Conservation (phyloP, 148 eudicot genomes). For the Camellia granthamiana region DNA sequence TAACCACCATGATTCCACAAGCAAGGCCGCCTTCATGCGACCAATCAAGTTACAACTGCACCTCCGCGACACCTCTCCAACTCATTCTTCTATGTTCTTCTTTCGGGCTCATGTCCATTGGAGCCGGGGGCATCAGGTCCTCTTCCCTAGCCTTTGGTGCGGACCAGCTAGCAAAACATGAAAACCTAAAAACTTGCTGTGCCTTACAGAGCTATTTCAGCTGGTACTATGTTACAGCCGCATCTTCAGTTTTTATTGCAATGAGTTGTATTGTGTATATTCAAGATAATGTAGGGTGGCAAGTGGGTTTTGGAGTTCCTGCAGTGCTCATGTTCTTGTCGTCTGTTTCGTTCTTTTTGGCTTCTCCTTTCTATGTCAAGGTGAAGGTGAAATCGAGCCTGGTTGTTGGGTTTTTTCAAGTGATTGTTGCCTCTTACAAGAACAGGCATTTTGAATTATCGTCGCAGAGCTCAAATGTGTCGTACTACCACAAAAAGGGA, state of each 20-base stretch:
- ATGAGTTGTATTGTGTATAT: slow-evolving; percentile 51
- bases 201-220: slow-evolving; percentile 41
- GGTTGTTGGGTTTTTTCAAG: slow-evolving; percentile 41
- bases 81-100: slow-evolving; percentile 28
- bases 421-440: slow-evolving; percentile 41
- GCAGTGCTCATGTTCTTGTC: slow-evolving; percentile 44
- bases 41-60: slow-evolving; percentile 26
- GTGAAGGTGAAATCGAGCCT: slow-evolving; percentile 34
- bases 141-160: slow-evolving; percentile 57
- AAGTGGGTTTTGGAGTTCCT: slow-evolving; percentile 63
- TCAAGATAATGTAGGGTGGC: slow-evolving; percentile 67
- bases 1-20: slow-evolving; percentile 41
- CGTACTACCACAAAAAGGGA: slow-evolving; percentile 33
- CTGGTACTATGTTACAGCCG: slow-evolving; percentile 47
- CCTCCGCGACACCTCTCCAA: slow-evolving; percentile 24
- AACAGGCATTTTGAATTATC: slow-evolving; percentile 31
- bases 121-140: slow-evolving; percentile 53
- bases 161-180: slow-evolving; percentile 33
- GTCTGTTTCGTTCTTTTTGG: slow-evolving; percentile 44
- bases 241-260: slow-evolving; percentile 37
- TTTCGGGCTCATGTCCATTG: slow-evolving; percentile 47
- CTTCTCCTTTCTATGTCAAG: slow-evolving; percentile 58
- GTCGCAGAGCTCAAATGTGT: background rate
- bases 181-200: slow-evolving; percentile 2
- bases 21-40: slow-evolving; percentile 39